These are phyloP conservation scores for Syzygium syzygioides DNA, from an alignment of 441 rosid species.

Conservation along the genomic window DNA sequence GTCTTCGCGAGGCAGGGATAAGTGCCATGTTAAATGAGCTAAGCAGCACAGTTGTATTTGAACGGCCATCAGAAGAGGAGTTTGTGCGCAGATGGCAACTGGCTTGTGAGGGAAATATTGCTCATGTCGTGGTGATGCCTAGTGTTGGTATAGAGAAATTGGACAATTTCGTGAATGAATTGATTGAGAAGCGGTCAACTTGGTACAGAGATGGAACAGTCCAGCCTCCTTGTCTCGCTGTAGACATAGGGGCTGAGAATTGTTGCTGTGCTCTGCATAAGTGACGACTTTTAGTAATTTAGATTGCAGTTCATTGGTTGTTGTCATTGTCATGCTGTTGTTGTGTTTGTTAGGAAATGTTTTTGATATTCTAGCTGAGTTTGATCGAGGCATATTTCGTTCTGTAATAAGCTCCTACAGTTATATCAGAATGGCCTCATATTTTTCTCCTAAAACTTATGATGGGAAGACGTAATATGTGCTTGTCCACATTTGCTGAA, in stretches of 20 bases:
- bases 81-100: conserved; percentile 92
- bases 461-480: not conserved
- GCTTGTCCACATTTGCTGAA: not conserved
- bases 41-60: conserved; percentile 91
- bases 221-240: conserved; percentile 55
- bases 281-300: conserved; percentile 7
- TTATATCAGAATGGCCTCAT: not conserved
- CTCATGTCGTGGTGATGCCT: conserved; percentile 96
- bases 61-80: conserved; percentile 81
- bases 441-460: not conserved
- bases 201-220: conserved; percentile 52
- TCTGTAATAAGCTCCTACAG: not conserved
- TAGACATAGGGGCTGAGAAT: conserved; percentile 54
- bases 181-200: conserved; percentile 38
- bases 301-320: not conserved
- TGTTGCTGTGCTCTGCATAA: conserved; percentile 62
- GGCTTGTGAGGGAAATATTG: conserved; percentile 83
- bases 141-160: conserved; percentile 67
- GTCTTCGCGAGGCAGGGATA: conserved; percentile 50
- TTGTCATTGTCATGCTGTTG: not conserved
- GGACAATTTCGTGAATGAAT: conserved; percentile 56
- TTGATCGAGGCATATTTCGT: not conserved
- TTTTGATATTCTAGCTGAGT: not conserved
- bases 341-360: not conserved
- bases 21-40: conserved; percentile 93